Conservation (phyloP, 2,329 filamentous ascomycete species). For the Colletotrichum australisinense region DNA sequence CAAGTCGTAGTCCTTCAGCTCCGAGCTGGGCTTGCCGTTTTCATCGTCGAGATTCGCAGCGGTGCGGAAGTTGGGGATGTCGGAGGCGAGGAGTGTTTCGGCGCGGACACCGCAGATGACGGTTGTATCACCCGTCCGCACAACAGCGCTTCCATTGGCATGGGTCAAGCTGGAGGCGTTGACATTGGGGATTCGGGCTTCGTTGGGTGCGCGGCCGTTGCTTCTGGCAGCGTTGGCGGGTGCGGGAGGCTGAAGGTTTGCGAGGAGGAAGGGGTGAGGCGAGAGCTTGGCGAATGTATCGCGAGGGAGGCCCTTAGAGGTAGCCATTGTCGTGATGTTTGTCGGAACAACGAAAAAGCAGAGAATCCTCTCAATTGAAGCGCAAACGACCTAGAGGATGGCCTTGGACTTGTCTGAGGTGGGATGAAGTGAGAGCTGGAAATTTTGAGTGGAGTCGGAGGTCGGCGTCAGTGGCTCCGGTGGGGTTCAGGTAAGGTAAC, state of each 20-base stretch:
- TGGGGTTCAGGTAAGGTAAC: background rate
- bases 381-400: background rate
- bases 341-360: background rate
- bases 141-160: slow-evolving; percentile 88
- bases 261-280: slow-evolving; percentile 88
- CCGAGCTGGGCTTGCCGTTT: slow-evolving; percentile 45
- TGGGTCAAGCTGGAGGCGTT: slow-evolving; percentile 89
- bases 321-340: slow-evolving; percentile 42
- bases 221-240: slow-evolving; percentile 70
- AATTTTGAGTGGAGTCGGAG: slow-evolving; percentile 32
- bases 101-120: slow-evolving; percentile 94
- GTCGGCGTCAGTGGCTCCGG: slow-evolving; percentile 28
- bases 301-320: slow-evolving; percentile 60
- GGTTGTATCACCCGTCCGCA: slow-evolving; percentile 89
- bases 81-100: slow-evolving; percentile 81
- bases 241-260: slow-evolving; percentile 77
- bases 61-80: slow-evolving; percentile 76
- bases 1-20: slow-evolving; percentile 74
- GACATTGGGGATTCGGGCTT: slow-evolving; percentile 78
- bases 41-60: slow-evolving; percentile 43
- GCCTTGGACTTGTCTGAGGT: background rate
- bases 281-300: slow-evolving; percentile 90
- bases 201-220: slow-evolving; percentile 79
- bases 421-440: slow-evolving; percentile 27
- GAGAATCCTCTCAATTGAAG: background rate